Evolutionary conservation across 1,139 yeast species (phyloP).

Genomic region (Saccharomyces hybrid): DNA sequence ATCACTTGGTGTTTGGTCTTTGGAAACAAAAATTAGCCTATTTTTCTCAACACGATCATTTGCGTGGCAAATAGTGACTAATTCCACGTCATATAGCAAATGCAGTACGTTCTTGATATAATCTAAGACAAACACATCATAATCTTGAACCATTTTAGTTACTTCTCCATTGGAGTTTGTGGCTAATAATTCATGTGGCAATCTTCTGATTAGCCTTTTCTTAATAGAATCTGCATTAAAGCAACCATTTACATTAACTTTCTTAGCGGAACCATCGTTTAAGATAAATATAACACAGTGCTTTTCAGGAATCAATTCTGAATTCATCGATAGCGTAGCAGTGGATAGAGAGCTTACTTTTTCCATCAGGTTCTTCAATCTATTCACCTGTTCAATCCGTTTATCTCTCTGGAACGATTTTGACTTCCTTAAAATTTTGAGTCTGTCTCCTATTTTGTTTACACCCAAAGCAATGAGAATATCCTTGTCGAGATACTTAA

Average conservation of each 20-base stretch:
- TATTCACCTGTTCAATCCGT: conserved; percentile 33
- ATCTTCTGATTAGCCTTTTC: conserved; percentile 55
- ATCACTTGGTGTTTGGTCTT: conserved; percentile 54
- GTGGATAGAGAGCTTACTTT: conserved; percentile 16
- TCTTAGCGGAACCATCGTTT: conserved; percentile 68
- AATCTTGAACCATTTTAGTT: conserved; percentile 37
- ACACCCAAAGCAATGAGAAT: conserved; percentile 71
- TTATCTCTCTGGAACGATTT: conserved; percentile 13
- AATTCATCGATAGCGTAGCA: conserved; percentile 15
- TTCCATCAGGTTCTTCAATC: conserved; percentile 20
- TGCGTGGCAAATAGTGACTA: conserved; percentile 75
- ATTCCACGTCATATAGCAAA: conserved; percentile 65
- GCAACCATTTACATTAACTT: conserved; percentile 71
- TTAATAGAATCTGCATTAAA: conserved; percentile 76
- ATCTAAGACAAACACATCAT: conserved; percentile 44
- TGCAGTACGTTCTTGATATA: conserved; percentile 40
- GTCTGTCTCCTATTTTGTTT: conserved; percentile 72
- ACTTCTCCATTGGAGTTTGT: conserved; percentile 33
- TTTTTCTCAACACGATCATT: conserved; percentile 64
- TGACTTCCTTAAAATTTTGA: conserved; percentile 43
- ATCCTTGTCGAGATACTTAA: conserved; percentile 47
- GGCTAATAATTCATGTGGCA: conserved; percentile 35
- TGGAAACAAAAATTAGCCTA: conserved; percentile 63
- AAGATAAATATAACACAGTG: conserved; percentile 59
- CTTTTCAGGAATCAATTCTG: conserved; percentile 33